phyloP scores from a whole-genome alignment of 2,329 filamentous ascomycete species.

The Hymenoscyphus repandus region DNA sequence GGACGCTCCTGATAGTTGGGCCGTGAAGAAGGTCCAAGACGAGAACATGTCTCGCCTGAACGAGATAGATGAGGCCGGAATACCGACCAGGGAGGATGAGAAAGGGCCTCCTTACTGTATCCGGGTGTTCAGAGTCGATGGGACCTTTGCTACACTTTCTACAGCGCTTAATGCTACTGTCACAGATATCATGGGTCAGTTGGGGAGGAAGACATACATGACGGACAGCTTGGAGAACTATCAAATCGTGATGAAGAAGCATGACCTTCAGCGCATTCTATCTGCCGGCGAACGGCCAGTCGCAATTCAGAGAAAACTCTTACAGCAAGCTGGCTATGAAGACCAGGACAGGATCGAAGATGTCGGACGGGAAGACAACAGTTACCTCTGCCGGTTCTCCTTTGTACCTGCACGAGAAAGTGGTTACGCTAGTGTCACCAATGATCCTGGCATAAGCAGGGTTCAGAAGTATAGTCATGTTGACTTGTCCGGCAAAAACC shows the following conservation, averaged over 20 bases:
- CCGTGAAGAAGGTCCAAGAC: conserved; percentile 69
- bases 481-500: conserved; percentile 81
- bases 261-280: conserved; percentile 80
- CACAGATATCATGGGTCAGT: conserved; percentile 78
- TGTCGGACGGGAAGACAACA: conserved; percentile 92
- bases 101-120: conserved; percentile 80
- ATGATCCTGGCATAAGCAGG: conserved; percentile 77
- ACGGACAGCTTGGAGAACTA: conserved; percentile 90
- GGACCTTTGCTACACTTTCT: conserved; percentile 89
- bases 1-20: conserved; percentile 97
- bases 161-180: conserved; percentile 80
- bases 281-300: conserved; percentile 74
- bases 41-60: conserved; percentile 51
- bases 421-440: conserved; percentile 65
- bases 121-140: conserved; percentile 88
- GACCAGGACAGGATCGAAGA: conserved; percentile 85
- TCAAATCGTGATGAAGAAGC: conserved; percentile 90
- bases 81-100: conserved; percentile 65
- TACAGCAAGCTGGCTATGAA: conserved; percentile 89
- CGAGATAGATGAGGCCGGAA: conserved; percentile 64
- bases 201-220: conserved; percentile 91
- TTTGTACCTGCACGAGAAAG: conserved; percentile 87
- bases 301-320: conserved; percentile 81
- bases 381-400: conserved; percentile 92
- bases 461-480: conserved; percentile 91